Evolutionary conservation across 1,284 basidiomycete species (phyloP), one percentile per base, ranked within the genome.

Genomic region (Malassezia arunalokei): DNA sequence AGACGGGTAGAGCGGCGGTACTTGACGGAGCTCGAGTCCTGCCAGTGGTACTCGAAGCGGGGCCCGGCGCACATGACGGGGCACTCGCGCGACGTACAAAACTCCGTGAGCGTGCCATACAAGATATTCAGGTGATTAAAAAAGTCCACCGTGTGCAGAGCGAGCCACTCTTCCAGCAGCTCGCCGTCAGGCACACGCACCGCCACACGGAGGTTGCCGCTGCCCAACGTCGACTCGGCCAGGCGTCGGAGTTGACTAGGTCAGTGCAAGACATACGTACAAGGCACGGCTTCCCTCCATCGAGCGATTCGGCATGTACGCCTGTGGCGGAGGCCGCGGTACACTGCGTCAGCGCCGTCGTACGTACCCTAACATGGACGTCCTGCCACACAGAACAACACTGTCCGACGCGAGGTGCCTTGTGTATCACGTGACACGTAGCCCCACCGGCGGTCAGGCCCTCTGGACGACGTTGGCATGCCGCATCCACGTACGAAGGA

Each of bases 61-160:
- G 91, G 88, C 8, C 94, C 94, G 6, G 94, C 92, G 69, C 90
- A 94, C 94, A 99, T 99, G 62, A 95, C 85, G 6, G 90, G 89
- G 73, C 94, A 99, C 85, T 72, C 65, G 39, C 62, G 47, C 15
- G 64, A 50, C 8, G 67, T 67, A 59, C 68, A 73, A 49, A 49
- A 41, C 44, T 73, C 70, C 37, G 70, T 69, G 37, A 73, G 63
- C 35, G 68, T 71, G 8, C 70, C 70, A 49, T 73, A 73, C 35
- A 73, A 62, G 61, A 73, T 73, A 57, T 73, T 73, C 49, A 73
- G 60, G 45, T 73, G 70, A 43, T 73, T 73, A 60, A 73, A 73
- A 52, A 73, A 73, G 56, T 73, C 70, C 47, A 71, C 67, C 42
- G 69, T 73, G 61, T 73, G 68, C 44, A 73, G 66, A 6, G 70